phyloP scores from a whole-genome alignment of 2,329 filamentous ascomycete genomes.

The Penicillium verrucosum region DNA sequence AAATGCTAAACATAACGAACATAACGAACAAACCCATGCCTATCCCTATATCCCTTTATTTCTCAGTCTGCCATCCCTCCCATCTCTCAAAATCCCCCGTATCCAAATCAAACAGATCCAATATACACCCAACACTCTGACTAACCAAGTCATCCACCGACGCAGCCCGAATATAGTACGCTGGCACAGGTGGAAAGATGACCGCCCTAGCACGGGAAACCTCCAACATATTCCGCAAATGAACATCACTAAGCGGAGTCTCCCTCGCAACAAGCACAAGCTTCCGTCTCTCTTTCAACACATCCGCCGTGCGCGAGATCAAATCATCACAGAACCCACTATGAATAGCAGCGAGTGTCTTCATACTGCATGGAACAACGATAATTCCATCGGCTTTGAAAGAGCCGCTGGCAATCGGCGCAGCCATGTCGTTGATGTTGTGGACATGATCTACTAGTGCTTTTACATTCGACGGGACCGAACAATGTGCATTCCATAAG shows the following conservation, averaged over 20 bases:
- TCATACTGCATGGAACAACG: conserved; percentile 49
- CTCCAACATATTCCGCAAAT: conserved; percentile 46
- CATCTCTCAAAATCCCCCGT: conserved; percentile 38
- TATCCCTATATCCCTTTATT: conserved; percentile 4
- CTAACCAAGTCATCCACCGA: conserved; percentile 43
- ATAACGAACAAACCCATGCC: neutral
- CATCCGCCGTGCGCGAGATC: conserved; percentile 47
- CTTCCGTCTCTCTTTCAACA: conserved; percentile 44
- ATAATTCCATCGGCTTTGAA: conserved; percentile 49
- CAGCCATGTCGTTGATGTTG: conserved; percentile 45
- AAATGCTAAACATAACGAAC: neutral
- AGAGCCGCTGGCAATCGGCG: conserved; percentile 46
- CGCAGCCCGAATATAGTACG: conserved; percentile 44
- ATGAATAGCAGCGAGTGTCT: conserved; percentile 46
- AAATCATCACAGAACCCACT: conserved; percentile 46
- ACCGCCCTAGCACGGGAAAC: conserved; percentile 40
- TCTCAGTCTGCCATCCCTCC: conserved; percentile 23
- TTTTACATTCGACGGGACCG: conserved; percentile 38
- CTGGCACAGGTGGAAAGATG: conserved; percentile 47
- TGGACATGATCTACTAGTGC: conserved; percentile 42
- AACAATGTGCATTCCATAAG: conserved; percentile 50
- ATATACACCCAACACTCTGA: conserved; percentile 50
- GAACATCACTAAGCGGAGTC: conserved; percentile 49
- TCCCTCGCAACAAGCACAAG: conserved; percentile 45
- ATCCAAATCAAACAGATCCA: no score